Conservation (phyloP, 2,329 filamentous ascomycete species). For the Trichoderma pleuroti region DNA sequence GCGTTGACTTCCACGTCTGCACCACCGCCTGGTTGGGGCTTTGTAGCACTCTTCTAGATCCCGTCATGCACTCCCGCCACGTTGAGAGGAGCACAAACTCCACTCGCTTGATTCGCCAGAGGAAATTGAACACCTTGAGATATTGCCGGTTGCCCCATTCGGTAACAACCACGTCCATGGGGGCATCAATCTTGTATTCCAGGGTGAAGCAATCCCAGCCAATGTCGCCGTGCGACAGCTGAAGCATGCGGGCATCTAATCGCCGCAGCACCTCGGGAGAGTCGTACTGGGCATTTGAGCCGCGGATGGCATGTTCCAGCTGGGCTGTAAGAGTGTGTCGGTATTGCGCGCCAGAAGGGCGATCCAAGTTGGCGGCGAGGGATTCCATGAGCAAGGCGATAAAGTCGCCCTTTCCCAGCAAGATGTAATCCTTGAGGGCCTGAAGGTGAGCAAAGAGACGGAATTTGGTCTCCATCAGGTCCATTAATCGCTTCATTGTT, state of each 20-base stretch:
- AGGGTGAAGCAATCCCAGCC: constrained; percentile 99
- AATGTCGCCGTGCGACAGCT: constrained; percentile 92
- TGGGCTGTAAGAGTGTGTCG: constrained; percentile 96
- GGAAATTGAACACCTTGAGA: constrained; percentile 97
- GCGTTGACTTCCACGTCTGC: constrained; percentile 83
- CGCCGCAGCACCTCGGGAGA: constrained; percentile 85
- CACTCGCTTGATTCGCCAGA: constrained; percentile 97
- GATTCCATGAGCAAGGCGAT: constrained; percentile 97
- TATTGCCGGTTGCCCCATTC: constrained; percentile 95
- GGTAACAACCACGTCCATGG: constrained; percentile 94
- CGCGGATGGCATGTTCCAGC: constrained; percentile 92
- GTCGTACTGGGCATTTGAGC: constrained; percentile 96
- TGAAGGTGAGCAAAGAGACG: constrained; percentile 88
- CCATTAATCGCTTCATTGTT: constrained; percentile 91
- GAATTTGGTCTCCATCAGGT: constrained; percentile 93
- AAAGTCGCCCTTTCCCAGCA: constrained; percentile 94
- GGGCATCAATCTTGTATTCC: constrained; percentile 96
- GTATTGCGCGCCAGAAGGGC: constrained; percentile 94
- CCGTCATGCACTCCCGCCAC: constrained; percentile 95
- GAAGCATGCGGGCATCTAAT: constrained; percentile 95
- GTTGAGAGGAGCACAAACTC: constrained; percentile 89
- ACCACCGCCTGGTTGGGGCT: constrained; percentile 65
- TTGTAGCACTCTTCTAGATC: constrained; percentile 83
- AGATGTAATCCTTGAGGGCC: constrained; percentile 89
- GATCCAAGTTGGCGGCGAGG: constrained; percentile 84